Percentiles rank a stretch among this genome's conserved stretches.
These are phyloP conservation scores for Eucalyptus rudis DNA, from an alignment of 345 rosid genomes.

Conservation along the genomic window DNA sequence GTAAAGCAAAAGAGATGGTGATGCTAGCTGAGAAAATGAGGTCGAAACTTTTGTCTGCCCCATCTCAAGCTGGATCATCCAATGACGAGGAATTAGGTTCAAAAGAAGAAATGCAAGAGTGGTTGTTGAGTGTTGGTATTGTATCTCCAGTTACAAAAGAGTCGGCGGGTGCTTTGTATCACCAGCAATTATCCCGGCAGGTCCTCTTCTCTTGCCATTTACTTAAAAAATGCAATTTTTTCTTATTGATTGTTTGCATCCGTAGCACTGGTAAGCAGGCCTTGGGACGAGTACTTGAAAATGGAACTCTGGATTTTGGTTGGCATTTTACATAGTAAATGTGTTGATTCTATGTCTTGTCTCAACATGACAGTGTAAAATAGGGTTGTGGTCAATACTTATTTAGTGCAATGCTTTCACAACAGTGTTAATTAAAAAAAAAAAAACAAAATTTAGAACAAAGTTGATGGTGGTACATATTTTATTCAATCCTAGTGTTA, in stretches of 20 bases:
- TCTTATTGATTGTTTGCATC: background rate
- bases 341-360: background rate
- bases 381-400: background rate
- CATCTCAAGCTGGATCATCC: slow-evolving; percentile 33
- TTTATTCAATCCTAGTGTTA: background rate
- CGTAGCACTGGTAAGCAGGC: background rate
- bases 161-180: slow-evolving; percentile 91
- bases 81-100: slow-evolving; percentile 89
- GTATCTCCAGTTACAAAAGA: slow-evolving; percentile 93
- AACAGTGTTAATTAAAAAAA: background rate
- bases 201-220: slow-evolving; percentile 18
- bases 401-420: background rate
- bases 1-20: slow-evolving; percentile 94
- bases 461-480: background rate
- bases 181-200: slow-evolving; percentile 91
- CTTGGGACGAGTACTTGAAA: background rate
- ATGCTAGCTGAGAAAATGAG: slow-evolving; percentile 88
- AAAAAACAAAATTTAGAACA: background rate
- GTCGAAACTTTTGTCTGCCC: slow-evolving; percentile 69
- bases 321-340: background rate
- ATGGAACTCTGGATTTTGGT: background rate
- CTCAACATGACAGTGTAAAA: background rate
- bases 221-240: background rate
- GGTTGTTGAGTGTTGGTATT: slow-evolving; percentile 94
- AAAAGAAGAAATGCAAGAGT: slow-evolving; percentile 90